These are phyloP conservation scores for Trichoderma erinaceum DNA, from an alignment of 495 filamentous ascomycete genomes.

Conservation along the genomic window DNA sequence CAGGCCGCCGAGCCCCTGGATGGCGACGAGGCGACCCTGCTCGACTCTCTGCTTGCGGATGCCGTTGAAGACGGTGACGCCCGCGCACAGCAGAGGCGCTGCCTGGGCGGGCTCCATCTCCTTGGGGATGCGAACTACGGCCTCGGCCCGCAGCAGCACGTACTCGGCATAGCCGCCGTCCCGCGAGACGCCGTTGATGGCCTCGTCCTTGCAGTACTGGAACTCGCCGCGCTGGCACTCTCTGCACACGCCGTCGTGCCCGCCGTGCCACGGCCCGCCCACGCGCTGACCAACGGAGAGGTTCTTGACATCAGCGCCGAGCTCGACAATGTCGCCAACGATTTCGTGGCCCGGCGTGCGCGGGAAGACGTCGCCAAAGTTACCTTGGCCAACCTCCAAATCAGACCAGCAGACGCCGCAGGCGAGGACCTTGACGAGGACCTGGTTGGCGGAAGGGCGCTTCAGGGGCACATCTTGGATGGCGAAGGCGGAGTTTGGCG, in stretches of 20 bases:
- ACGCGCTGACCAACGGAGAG: conserved; percentile 46
- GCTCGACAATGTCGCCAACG: conserved; percentile 46
- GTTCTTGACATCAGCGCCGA: conserved; percentile 37
- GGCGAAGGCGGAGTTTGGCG: conserved; percentile 30
- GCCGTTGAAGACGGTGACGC: conserved; percentile 66
- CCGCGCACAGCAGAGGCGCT: conserved; percentile 66
- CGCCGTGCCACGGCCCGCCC: conserved; percentile 53
- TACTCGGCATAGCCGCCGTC: conserved; percentile 61
- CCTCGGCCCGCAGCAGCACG: conserved; percentile 54
- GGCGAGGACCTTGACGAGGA: conserved; percentile 50
- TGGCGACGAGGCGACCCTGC: conserved; percentile 52
- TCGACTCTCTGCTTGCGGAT: conserved; percentile 56
- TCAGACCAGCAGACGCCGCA: conserved; percentile 51
- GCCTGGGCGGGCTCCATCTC: conserved; percentile 52
- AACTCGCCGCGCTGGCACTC: conserved; percentile 43
- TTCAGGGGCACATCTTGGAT: conserved; percentile 41
- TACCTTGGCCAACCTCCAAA: conserved; percentile 30
- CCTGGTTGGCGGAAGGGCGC: conserved; percentile 34
- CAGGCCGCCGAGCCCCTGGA: conserved; percentile 61
- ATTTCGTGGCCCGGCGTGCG: conserved; percentile 52
- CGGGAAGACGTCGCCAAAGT: conserved; percentile 41
- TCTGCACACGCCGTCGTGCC: conserved; percentile 43
- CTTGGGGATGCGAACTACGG: conserved; percentile 54
- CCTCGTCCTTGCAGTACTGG: conserved; percentile 48
- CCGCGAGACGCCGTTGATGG: conserved; percentile 47